phyloP scores from a whole-genome alignment of 495 filamentous ascomycete genomes.

The Chlorociboria aeruginascens region DNA sequence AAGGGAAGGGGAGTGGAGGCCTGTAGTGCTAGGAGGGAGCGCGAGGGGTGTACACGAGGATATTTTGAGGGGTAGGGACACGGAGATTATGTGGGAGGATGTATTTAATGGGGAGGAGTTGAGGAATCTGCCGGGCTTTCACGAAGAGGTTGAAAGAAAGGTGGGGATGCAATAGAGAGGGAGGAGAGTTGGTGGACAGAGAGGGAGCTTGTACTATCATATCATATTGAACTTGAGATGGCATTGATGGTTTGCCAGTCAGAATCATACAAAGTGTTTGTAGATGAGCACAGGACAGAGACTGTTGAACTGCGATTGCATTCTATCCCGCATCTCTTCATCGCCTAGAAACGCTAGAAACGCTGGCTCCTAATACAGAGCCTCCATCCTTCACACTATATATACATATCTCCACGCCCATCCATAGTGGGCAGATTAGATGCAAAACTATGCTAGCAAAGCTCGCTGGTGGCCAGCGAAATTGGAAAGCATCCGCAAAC shows the following conservation, averaged over 20 bases:
- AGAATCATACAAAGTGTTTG: neutral
- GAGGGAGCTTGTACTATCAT: slow-evolving; percentile 9
- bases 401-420: slow-evolving; percentile 5
- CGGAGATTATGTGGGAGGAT: slow-evolving; percentile 78
- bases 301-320: neutral
- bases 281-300: neutral
- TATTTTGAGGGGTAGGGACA: slow-evolving; percentile 68
- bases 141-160: slow-evolving; percentile 89
- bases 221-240: neutral
- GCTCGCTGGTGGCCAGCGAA: neutral
- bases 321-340: neutral
- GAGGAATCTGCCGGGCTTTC: slow-evolving; percentile 57
- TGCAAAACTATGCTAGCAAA: neutral
- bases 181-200: neutral
- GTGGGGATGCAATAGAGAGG: slow-evolving; percentile 46
- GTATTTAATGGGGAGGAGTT: slow-evolving; percentile 65
- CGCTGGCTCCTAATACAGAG: no score
- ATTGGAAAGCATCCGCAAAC: neutral
- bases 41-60: slow-evolving; percentile 54
- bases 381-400: neutral
- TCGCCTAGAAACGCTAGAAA: no score
- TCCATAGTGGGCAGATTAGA: neutral
- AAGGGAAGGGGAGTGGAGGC: slow-evolving; percentile 40
- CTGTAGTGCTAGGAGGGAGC: slow-evolving; percentile 30
- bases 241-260: slow-evolving; percentile 6